phyloP scores from a whole-genome alignment of 805 yeast genomes.

The Isabelozyma heimii region DNA sequence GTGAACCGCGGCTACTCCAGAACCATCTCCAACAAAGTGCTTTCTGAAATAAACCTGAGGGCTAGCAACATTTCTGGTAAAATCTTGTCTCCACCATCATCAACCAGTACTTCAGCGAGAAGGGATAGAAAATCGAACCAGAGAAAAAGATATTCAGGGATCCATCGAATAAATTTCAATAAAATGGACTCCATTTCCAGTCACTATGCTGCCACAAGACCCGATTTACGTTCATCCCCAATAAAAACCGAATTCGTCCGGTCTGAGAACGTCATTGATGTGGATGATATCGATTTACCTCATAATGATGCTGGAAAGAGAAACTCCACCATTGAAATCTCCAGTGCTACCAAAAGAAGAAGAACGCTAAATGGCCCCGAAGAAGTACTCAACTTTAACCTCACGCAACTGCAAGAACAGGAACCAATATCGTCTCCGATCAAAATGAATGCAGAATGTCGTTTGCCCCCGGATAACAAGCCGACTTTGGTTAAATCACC shows the following conservation, averaged over 20 bases:
- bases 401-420: not conserved
- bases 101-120: slow-evolving; percentile 6
- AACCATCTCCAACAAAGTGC: slow-evolving; percentile 42
- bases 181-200: slow-evolving; percentile 49
- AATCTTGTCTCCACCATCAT: slow-evolving; percentile 10
- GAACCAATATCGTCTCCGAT: slow-evolving; percentile 2
- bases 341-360: slow-evolving; percentile 28
- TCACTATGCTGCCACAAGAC: slow-evolving; percentile 44
- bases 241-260: slow-evolving; percentile 24
- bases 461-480: not conserved
- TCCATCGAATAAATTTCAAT: slow-evolving; percentile 32
- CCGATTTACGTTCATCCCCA: slow-evolving; percentile 16
- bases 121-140: slow-evolving; percentile 7
- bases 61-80: slow-evolving; percentile 35
- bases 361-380: slow-evolving; percentile 43
- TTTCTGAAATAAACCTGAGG: slow-evolving; percentile 42
- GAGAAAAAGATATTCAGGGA: slow-evolving; percentile 27
- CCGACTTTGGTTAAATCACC: not conserved
- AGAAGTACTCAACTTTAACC: slow-evolving; percentile 19
- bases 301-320: slow-evolving; percentile 6
- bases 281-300: slow-evolving; percentile 1
- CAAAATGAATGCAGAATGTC: not conserved
- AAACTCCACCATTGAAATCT: slow-evolving; percentile 6
- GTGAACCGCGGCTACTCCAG: slow-evolving; percentile 47
- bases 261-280: not conserved